phyloP scores from a whole-genome alignment of 1,284 basidiomycete species.

The Coriolopsis trogii region DNA sequence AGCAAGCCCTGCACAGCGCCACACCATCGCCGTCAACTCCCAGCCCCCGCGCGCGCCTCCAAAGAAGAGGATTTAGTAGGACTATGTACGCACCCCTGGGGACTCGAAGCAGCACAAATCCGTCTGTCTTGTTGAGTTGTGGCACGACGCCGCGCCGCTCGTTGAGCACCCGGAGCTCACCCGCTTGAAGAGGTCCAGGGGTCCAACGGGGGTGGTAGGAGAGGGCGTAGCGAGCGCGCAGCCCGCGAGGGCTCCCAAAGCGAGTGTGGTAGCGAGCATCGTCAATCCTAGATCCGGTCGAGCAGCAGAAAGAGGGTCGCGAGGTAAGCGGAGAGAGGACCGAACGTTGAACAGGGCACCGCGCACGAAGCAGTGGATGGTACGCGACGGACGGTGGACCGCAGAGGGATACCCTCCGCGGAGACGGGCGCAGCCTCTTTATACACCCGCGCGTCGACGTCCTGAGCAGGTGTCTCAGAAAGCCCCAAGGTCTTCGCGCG shows the following conservation, averaged over 20 bases:
- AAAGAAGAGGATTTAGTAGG: neutral
- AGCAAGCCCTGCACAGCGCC: slow-evolving; percentile 56
- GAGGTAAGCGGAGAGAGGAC: neutral
- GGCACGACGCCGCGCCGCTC: slow-evolving; percentile 38
- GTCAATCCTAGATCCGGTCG: too few relatives aligned
- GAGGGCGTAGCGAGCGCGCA: slow-evolving; percentile 17
- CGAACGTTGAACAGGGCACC: neutral
- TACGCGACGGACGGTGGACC: too few relatives aligned
- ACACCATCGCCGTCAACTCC: neutral
- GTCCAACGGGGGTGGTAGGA: slow-evolving; percentile 14
- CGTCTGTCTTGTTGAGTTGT: slow-evolving; percentile 30
- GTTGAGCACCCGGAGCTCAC: slow-evolving; percentile 38
- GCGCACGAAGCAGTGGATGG: too few relatives aligned
- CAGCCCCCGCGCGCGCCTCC: too few relatives aligned
- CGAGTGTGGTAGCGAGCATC: slow-evolving; percentile 17
- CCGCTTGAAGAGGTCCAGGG: slow-evolving; percentile 31
- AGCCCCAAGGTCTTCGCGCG: too few relatives aligned
- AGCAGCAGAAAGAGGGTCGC: neutral
- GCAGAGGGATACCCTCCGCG: too few relatives aligned
- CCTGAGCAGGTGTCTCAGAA: neutral
- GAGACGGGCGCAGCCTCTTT: too few relatives aligned
- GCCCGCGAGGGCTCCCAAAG: slow-evolving; percentile 23
- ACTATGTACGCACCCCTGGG: slow-evolving; percentile 33
- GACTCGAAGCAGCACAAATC: slow-evolving; percentile 39
- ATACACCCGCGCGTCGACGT: neutral